Base-by-base conservation (phyloP, 345 rosid species). In the Hibiscus trionum region DNA sequence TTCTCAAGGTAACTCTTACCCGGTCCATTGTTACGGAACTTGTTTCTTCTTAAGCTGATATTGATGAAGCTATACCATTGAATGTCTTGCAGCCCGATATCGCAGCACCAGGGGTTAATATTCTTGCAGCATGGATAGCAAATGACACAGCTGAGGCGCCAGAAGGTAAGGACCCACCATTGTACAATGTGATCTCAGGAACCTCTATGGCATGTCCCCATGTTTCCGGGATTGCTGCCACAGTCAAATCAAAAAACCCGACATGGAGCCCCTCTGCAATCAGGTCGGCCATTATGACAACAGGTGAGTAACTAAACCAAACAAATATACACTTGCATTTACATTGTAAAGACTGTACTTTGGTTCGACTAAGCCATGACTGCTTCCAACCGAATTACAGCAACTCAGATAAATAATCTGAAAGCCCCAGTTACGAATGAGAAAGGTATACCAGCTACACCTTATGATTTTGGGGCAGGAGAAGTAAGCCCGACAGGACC, bases 131-230 rank as follows among this genome's bases (percentile, higher is more conserved):
- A 7, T 90, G 96, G 97, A 77, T 80, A 8, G 94, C 87, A 17
- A 84, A 86, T 50, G 88, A 87, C 57, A 79, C 81, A 24, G 29
- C 5, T 0, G 67, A 26, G 46, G 75, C 84, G 57, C 77, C 69
- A 5, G 64, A 39, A 78, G 90, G 86, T 35, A 85, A 84, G 80
- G 73, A 69, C 0, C 78, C 85, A n/a, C 84, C 80, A 17, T 75
- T 65, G 21, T 91, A 73, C 80, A 85, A 84, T 60, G 72, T 91
- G 26, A 58, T 88, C 12, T 89, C 96, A 3, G 98, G 97, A 76
- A 88, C 96, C 69, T 91, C 98, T 74, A 88, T 91, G 96, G 75
- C 98, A 12, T 84, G 93, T 75, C 96, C 95, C 4, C 96, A 91
- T 6, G 91, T 90, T 55, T 79, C 96, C 4, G 97, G 87, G 37